Conservation (phyloP, 345 rosid genomes). For the Syzygium grande region DNA sequence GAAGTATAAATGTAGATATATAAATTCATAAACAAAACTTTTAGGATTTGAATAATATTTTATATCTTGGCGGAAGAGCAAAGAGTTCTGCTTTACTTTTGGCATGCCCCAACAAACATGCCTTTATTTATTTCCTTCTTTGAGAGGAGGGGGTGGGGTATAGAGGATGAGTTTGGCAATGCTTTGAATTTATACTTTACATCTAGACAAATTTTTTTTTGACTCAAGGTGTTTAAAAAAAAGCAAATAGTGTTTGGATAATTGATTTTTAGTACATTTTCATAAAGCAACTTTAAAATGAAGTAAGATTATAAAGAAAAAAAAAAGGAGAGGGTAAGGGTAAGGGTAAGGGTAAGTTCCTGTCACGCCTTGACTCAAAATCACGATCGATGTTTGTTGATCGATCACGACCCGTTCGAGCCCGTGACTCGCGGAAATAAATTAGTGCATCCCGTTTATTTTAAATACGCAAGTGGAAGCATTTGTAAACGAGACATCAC, state of each 20-base stretch:
- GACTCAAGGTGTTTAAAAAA: background rate
- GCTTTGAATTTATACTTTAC: background rate
- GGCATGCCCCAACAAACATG: background rate
- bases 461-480: too few relatives aligned
- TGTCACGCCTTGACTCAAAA: too few relatives aligned
- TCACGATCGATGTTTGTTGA: too few relatives aligned
- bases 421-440: too few relatives aligned
- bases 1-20: background rate
- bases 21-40: background rate
- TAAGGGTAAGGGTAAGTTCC: background rate
- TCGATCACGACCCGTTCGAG: too few relatives aligned
- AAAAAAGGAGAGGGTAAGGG: background rate
- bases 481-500: too few relatives aligned
- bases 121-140: background rate
- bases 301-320: background rate
- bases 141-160: background rate
- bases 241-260: background rate
- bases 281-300: background rate
- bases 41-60: too few relatives aligned
- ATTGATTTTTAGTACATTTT: background rate
- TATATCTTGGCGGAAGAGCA: background rate
- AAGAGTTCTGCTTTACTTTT: background rate
- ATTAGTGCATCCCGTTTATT: too few relatives aligned
- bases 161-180: background rate
- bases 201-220: background rate